Evolutionary conservation across 1,284 basidiomycete genomes (phyloP), one percentile per base, ranked within the genome.

Genomic region (Ganoderma leucocontextum): DNA sequence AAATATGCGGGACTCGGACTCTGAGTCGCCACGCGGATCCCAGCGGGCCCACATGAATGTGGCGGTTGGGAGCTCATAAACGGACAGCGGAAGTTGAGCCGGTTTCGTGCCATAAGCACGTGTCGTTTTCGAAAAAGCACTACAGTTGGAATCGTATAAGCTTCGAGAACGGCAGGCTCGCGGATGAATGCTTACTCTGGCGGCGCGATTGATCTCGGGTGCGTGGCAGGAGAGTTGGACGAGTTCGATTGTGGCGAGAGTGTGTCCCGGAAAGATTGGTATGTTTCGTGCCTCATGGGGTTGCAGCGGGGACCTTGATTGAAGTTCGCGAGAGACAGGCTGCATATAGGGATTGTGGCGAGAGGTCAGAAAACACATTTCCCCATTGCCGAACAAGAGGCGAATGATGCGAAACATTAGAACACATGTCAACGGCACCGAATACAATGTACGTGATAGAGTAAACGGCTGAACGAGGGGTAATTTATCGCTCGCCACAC

Each of bases 41-140:
- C 83, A 79, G 38, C 71, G 77, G 47, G 80, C 80, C 82, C 81
- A 84, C 67, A 77, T 75, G 68, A 78, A 83, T 15, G 80, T 79
- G 22, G 82, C 79, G 29, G 79, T 80, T 12, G 78, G 75, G 8
- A 77, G 75, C 49, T 78, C 76, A 65, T 79, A 80, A 8, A 78
- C 74, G 7, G 78, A 80, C 33, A 80, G 72, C 22, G 74, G 68
- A 19, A 55, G 63, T 13, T 63, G 64, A 2, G 58, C 33, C 49
- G 52, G 61, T 52, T 65, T 69, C 17, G 58, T 52, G 49, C 39
- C 44, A 61, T 49, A 68, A 17, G 66, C 65, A 19, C 66, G 66
- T 33, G 19, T 41, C 38, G 36, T 39, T 63, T 15, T 72, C 65
- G 4, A 69, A 59, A 5, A 62, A 7, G 2, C 61, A 61, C 35